Percentiles rank a stretch among this genome's conserved stretches.
Evolutionary conservation across 805 yeast species (phyloP).

Genomic region (Saccharomyces paradoxus): DNA sequence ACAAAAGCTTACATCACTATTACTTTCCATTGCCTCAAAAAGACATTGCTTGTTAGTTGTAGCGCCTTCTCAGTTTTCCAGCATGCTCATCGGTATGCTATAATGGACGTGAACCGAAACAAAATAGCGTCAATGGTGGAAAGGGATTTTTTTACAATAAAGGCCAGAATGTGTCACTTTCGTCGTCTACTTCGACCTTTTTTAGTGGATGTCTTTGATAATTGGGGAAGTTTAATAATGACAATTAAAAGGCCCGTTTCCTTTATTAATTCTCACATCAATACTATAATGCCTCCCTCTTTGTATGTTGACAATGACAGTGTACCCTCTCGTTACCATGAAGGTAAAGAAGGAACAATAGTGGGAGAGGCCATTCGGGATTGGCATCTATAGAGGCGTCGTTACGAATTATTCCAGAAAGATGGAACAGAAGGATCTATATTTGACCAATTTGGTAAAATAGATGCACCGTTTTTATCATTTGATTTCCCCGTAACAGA

Average conservation of each 20-base stretch:
- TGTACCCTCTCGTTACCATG: slow-evolving; percentile 9
- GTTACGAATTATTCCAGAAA: slow-evolving; percentile 65
- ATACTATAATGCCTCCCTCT: slow-evolving; percentile 49
- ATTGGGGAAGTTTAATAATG: slow-evolving; percentile 48
- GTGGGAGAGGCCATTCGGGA: slow-evolving; percentile 86
- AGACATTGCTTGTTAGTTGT: too few species aligned
- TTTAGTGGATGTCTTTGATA: slow-evolving; percentile 61
- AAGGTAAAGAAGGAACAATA: slow-evolving; percentile 38
- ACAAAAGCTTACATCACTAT: too few species aligned
- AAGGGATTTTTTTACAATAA: slow-evolving; percentile 60
- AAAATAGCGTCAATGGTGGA: slow-evolving; percentile 77
- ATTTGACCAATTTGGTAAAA: slow-evolving; percentile 73
- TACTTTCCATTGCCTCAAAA: too few species aligned
- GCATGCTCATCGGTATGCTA: slow-evolving; percentile 73
- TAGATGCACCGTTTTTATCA: slow-evolving; percentile 80
- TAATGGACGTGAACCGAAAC: slow-evolving; percentile 66
- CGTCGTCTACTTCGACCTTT: slow-evolving; percentile 83
- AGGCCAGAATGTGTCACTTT: slow-evolving; percentile 72
- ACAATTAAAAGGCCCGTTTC: slow-evolving; percentile 78
- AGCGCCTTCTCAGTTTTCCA: slow-evolving; percentile 79
- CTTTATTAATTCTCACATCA: slow-evolving; percentile 81
- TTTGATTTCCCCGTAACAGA: slow-evolving; percentile 77
- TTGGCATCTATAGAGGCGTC: slow-evolving; percentile 92
- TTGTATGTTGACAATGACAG: slow-evolving; percentile 23
- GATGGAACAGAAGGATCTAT: slow-evolving; percentile 30